Evolutionary conservation across 495 filamentous ascomycete genomes (phyloP), one percentile per base, ranked within the genome.

Genomic region (Penicillium coffeae): DNA sequence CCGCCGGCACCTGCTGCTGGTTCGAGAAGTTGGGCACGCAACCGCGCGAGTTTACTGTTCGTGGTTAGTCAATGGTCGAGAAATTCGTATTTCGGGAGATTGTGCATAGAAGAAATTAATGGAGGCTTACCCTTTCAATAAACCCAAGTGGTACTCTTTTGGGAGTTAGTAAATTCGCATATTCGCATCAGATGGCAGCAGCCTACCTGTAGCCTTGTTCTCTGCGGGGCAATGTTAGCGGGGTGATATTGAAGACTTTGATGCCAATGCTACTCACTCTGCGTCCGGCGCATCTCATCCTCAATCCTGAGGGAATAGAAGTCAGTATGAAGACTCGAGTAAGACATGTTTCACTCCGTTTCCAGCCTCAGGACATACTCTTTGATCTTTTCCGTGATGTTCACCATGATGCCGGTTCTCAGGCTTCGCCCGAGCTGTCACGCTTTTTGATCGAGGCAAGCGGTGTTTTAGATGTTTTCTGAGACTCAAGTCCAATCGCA

Each of bases 331-430:
- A 18, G 12, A 33, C 38, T 3, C 48, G 42, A 22, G n/a, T 45
- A 20, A 52, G 30, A 25, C 13, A 30, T 34, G 22, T 27, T 19
- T 4, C 5, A 10, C 5, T 10, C 25, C 10, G 4, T 30, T 30
- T 30, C 25, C 10, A 30, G 25, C 10, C 25, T 30, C 10, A 30
- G 10, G 25, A 30, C 25, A 59, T 72, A 93, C 90, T 96, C 90
- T 74, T 97, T 99, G 73, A 99, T 99, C 80, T 95, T 97, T 38
- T 99, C 94, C 44, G 93, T 96, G 48, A 99, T 96, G 75, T 96
- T 96, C 72, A 96, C 94, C 94, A 99, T 98, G 56, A 78, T 90
- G 82, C 49, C 75, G 65, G 72, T 68, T 54, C 42, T 8, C 54
- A 25, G 50, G 56, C 51, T 53, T 58, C 54, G 63, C 60, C 65